Base-by-base conservation (phyloP, 129 eudicot species). In the Ambrosia trifida region DNA sequence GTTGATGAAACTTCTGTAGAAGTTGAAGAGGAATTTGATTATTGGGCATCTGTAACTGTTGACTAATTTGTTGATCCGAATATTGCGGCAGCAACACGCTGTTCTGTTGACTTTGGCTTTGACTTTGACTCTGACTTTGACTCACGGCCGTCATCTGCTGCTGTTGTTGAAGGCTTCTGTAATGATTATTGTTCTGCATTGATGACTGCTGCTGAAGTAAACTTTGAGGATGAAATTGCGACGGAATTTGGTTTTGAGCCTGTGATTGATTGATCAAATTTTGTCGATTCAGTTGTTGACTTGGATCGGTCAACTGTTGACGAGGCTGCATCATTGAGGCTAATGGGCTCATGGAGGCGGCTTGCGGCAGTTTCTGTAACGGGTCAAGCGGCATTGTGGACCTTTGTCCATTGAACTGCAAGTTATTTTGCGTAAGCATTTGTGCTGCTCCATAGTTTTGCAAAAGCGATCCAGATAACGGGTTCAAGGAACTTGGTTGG, bases 1-100 rank as follows among this genome's bases (percentile, higher is more conserved):
- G 98, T 67, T 85, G 91, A 66, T 82, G 93, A 77, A 87, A 85
- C 82, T 90, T 93, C 73, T 89, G 96, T 40, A 92, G 85, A 63
- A 89, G 72, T 84, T 89, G 95, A 32, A 87, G 74, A 76, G 44
- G 44, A 40, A 40, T 40, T 40, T 87, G 96, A 64, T 75, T 87
- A 14, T 89, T 92, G 0, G 96, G 72, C 72, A 80, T 65, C 53
- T 80, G 89, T 51, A 70, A 61, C 66, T 88, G 86, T 74, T 83
- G 95, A 79, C 72, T 78, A 36, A 77, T 16, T 68, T 77, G 92
- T 56, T 72, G 88, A 76, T 86, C 89, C 3, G 79, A 35, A 16
- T 75, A 68, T 66, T 83, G 95, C 31, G 85, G 50, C 38, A 49
- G 72, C 84, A 82, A 64, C 45, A 58, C 35, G 67, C 69, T 83